Percentiles rank a stretch among this genome's conserved stretches.
phyloP scores from a whole-genome alignment of 129 eudicot species.

The Flaveria brownii region DNA sequence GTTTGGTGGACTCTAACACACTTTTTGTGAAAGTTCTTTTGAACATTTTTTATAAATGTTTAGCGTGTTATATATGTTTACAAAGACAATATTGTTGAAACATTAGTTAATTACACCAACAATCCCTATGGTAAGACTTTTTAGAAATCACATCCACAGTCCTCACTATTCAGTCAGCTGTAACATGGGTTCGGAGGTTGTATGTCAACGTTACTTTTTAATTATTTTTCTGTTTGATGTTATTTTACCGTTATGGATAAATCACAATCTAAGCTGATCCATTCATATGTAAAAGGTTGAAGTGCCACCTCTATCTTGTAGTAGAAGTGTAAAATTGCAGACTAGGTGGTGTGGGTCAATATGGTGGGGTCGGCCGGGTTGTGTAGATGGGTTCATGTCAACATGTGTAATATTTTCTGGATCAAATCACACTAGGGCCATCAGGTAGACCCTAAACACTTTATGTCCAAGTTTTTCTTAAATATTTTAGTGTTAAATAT shows the following conservation, averaged over 20 bases:
- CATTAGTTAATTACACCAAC: no score
- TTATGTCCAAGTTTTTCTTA: no score
- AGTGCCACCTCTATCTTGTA: background rate
- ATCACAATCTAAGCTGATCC: background rate
- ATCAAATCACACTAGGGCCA: no score
- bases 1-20: background rate
- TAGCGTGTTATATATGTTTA: background rate
- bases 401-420: background rate
- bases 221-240: background rate
- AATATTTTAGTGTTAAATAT: no score
- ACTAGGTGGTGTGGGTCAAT: background rate
- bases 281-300: background rate
- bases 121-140: background rate
- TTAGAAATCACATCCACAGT: no score
- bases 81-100: background rate
- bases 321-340: background rate
- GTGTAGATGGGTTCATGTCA: background rate
- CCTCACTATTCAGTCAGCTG: no score
- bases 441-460: no score
- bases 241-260: background rate
- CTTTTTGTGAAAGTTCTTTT: background rate
- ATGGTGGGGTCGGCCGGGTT: background rate
- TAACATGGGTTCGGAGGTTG: background rate
- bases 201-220: background rate
- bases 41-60: background rate